A percentile compares a stretch with the other conserved stretches of the same genome.
Evolutionary conservation across 768 basidiomycete species (phyloP).

Genomic region (Hericium erinaceus): DNA sequence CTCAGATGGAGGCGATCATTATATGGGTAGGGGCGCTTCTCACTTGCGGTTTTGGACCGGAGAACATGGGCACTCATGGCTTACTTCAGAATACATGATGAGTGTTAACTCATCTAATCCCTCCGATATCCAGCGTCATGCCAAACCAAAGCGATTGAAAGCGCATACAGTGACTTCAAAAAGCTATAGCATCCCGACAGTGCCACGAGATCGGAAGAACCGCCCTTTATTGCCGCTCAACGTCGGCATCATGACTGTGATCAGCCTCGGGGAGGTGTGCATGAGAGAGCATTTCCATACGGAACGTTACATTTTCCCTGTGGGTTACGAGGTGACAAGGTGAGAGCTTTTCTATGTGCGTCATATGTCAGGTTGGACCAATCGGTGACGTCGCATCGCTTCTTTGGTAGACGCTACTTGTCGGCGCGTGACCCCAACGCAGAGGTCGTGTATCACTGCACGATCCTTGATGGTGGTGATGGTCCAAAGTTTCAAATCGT

Average conservation of each 20-base stretch:
- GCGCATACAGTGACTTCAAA: constrained; percentile 75
- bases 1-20: constrained; percentile 10
- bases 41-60: constrained; percentile 8
- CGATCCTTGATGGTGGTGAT: constrained; percentile 77
- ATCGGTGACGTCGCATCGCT: constrained; percentile 4
- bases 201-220: constrained; percentile 64
- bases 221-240: constrained; percentile 69
- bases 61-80: neutral
- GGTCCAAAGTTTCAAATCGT: constrained; percentile 82
- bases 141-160: constrained; percentile 71
- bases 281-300: constrained; percentile 83
- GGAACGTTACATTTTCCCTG: constrained; percentile 82
- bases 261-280: constrained; percentile 65
- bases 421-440: constrained; percentile 60
- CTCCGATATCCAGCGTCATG: constrained; percentile 34
- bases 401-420: constrained; percentile 51
- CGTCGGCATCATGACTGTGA: constrained; percentile 83
- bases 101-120: constrained; percentile 19
- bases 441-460: constrained; percentile 74
- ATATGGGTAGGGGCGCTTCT: constrained; percentile 4
- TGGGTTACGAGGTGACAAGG: constrained; percentile 80
- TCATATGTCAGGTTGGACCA: neutral
- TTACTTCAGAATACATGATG: neutral
- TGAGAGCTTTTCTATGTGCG: constrained; percentile 17
- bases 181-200: constrained; percentile 67